phyloP scores from a whole-genome alignment of 306 rosid species.

The Medicago arabica region DNA sequence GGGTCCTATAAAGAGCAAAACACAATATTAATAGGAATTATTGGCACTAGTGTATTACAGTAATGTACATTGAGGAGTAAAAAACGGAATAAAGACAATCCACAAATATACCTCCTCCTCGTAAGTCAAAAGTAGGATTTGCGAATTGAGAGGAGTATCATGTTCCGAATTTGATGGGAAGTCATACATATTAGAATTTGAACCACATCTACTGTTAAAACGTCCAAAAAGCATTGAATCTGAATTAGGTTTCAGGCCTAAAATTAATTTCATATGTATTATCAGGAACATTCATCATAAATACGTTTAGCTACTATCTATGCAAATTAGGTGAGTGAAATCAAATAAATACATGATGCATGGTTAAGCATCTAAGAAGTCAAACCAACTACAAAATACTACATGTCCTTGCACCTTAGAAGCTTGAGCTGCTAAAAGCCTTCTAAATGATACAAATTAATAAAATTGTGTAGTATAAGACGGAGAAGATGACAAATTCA shows the following conservation, averaged over 20 bases:
- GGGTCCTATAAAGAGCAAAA: conserved; percentile 51
- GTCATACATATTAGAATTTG: conserved; percentile 47
- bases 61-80: neutral
- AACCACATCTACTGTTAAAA: too few relatives aligned
- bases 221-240: conserved; percentile 46
- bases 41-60: neutral
- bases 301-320: neutral
- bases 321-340: conserved; percentile 23
- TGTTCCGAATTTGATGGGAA: conserved; percentile 43
- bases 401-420: conserved; percentile 12
- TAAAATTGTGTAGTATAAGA: neutral
- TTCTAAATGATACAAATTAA: conserved; percentile 1
- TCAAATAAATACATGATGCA: conserved; percentile 5
- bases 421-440: conserved; percentile 12
- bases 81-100: conserved; percentile 23
- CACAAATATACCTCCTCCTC: conserved; percentile 69
- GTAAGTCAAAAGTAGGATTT: conserved; percentile 69
- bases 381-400: conserved; percentile 6
- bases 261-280: neutral
- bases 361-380: conserved; percentile 11
- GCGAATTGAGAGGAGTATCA: conserved; percentile 53
- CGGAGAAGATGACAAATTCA: conserved; percentile 23
- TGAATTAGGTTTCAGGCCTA: conserved; percentile 43
- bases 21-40: conserved; percentile 4
- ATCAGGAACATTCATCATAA: neutral